These are phyloP conservation scores for Rhizoclosmatium sp. DNA, from an alignment of 192 early-diverging fungal species.

Conservation along the genomic window DNA sequence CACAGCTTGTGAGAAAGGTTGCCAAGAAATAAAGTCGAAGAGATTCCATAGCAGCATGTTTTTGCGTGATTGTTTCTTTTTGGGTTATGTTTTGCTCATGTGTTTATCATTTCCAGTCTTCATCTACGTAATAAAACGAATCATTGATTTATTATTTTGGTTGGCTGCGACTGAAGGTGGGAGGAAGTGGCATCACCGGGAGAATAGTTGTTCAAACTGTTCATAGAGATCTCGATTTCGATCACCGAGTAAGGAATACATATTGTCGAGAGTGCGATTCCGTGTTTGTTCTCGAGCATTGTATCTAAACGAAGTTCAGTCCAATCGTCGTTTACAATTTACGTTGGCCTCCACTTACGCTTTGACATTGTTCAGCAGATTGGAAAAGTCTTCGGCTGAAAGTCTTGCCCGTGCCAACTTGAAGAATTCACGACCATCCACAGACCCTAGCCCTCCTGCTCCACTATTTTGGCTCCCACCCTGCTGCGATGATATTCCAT, in stretches of 20 bases:
- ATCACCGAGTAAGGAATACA: conserved; percentile 1
- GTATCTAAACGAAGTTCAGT: conserved; percentile 1
- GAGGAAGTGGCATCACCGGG: conserved; percentile 4
- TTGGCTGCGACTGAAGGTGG: too few species aligned
- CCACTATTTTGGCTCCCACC: background rate
- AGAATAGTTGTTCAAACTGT: conserved; percentile 29
- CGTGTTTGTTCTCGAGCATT: conserved; percentile 23
- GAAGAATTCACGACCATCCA: conserved; percentile 32
- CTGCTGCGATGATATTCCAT: background rate
- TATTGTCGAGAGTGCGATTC: conserved; percentile 1
- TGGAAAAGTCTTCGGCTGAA: conserved; percentile 23
- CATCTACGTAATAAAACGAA: too few species aligned
- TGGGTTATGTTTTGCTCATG: too few species aligned
- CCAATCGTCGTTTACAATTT: background rate
- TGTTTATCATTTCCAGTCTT: too few species aligned
- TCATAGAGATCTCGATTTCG: conserved; percentile 20
- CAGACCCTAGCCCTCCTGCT: background rate
- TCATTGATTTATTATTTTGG: too few species aligned
- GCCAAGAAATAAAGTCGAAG: conserved; percentile 39
- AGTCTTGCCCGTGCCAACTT: conserved; percentile 8
- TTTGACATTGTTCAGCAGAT: conserved; percentile 29
- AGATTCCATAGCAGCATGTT: background rate
- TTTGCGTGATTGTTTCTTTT: background rate
- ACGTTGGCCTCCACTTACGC: conserved; percentile 11
- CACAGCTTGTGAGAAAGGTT: conserved; percentile 76